phyloP scores from a whole-genome alignment of 2,329 filamentous ascomycete species.

The Ilyonectria mors-panacis region DNA sequence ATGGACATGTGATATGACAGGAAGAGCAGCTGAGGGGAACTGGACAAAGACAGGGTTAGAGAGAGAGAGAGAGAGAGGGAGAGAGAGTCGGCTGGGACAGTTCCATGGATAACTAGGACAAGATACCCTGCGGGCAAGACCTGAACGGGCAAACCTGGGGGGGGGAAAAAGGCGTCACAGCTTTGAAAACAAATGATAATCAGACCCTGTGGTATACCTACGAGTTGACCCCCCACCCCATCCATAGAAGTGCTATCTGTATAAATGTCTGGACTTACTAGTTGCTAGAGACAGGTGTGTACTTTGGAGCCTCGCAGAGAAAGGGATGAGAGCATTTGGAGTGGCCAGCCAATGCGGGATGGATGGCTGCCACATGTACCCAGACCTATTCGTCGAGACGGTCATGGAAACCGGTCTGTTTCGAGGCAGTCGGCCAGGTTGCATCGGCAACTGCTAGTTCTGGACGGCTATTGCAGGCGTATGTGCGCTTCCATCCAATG shows the following conservation, averaged over 20 bases:
- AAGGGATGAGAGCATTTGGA: too few relatives aligned
- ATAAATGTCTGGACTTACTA: background rate
- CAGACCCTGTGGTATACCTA: background rate
- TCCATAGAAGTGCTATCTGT: background rate
- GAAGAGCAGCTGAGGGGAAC: slow-evolving; percentile 1
- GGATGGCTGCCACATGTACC: background rate
- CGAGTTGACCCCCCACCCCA: background rate
- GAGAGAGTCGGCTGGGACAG: slow-evolving; percentile 20
- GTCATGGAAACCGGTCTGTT: slow-evolving; percentile 3
- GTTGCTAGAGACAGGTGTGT: background rate
- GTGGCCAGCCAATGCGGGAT: background rate
- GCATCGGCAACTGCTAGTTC: slow-evolving; percentile 6
- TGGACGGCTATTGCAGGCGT: slow-evolving; percentile 10
- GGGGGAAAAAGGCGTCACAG: slow-evolving; percentile 38
- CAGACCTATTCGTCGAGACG: background rate
- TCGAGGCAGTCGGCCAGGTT: slow-evolving; percentile 3
- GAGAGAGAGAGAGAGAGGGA: background rate
- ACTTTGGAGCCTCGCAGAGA: background rate
- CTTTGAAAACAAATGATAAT: slow-evolving; percentile 36
- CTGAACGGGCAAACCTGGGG: slow-evolving; percentile 28
- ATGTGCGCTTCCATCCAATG: background rate
- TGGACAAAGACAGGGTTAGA: background rate
- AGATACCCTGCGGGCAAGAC: slow-evolving; percentile 39
- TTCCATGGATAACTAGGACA: slow-evolving; percentile 33
- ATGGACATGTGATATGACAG: background rate